phyloP scores from a whole-genome alignment of 2,329 filamentous ascomycete species.

The Talaromyces marneffei region DNA sequence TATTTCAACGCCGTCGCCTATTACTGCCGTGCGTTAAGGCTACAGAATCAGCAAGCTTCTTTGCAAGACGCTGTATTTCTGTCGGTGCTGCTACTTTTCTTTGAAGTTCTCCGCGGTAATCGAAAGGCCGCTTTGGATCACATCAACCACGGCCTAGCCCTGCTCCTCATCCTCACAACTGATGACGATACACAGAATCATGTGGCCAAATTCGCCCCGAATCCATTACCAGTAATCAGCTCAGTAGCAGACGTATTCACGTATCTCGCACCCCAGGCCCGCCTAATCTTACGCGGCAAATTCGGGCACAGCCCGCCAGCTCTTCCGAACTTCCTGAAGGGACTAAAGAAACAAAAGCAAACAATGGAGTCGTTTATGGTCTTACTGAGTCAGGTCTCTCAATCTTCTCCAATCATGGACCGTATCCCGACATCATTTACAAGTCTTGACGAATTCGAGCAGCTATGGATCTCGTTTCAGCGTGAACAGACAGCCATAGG shows the following conservation, averaged over 20 bases:
- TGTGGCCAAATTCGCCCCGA: not conserved
- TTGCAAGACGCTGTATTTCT: slow-evolving; percentile 4
- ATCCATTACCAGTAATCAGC: slow-evolving; percentile 1
- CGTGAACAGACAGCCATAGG: slow-evolving; percentile 1
- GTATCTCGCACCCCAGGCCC: slow-evolving; percentile 5
- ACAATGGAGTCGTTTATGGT: slow-evolving; percentile 9
- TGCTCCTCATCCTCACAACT: slow-evolving; percentile 5
- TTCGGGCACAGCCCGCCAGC: not conserved
- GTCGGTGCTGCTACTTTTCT: slow-evolving; percentile 5
- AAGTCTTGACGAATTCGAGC: slow-evolving; percentile 6
- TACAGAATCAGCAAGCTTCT: slow-evolving; percentile 4
- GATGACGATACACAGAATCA: not conserved
- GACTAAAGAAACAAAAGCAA: not conserved
- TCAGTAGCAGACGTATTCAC: slow-evolving; percentile 9
- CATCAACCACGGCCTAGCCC: slow-evolving; percentile 6
- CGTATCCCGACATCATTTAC: not conserved
- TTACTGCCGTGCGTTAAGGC: slow-evolving; percentile 3
- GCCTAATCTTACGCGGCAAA: slow-evolving; percentile 4
- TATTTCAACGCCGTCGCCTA: slow-evolving; percentile 7
- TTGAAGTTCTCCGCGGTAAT: slow-evolving; percentile 5
- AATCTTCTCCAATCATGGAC: not conserved
- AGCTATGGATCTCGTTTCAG: slow-evolving; percentile 4
- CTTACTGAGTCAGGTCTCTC: not conserved
- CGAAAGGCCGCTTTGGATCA: slow-evolving; percentile 6
- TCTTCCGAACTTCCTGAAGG: slow-evolving; percentile 2